Conservation (phyloP, 371 early-diverging fungal genomes). For the Mucor sp. region DNA sequence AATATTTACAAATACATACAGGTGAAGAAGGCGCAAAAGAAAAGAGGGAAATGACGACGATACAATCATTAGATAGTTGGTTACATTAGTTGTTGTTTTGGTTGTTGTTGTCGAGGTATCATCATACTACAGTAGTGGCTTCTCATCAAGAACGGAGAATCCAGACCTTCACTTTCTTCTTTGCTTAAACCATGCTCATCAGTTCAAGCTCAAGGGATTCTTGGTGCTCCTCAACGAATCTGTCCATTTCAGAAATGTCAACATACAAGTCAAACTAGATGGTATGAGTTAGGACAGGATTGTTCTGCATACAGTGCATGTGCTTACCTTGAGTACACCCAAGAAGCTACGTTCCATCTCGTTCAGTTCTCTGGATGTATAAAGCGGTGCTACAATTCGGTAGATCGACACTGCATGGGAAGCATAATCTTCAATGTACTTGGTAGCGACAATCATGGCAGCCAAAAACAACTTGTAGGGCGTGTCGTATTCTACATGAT, state of each 20-base stretch:
- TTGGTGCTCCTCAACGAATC: conserved; percentile 27
- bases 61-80: neutral
- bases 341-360: conserved; percentile 55
- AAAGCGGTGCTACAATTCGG: conserved; percentile 45
- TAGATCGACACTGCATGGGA: conserved; percentile 35
- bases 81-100: neutral
- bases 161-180: neutral
- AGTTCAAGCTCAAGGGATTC: conserved; percentile 28
- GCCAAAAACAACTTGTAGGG: conserved; percentile 76
- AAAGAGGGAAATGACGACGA: neutral
- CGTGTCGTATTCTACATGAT: conserved; percentile 62
- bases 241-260: conserved; percentile 27
- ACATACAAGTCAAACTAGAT: conserved; percentile 30
- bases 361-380: conserved; percentile 60
- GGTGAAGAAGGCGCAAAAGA: neutral
- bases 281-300: neutral
- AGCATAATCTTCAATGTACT: conserved; percentile 64
- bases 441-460: conserved; percentile 71
- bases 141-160: neutral
- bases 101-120: neutral
- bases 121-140: neutral
- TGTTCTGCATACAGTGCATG: neutral
- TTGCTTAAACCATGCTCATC: conserved; percentile 12
- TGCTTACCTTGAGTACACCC: conserved; percentile 28
- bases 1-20: conserved; percentile 1